Base-by-base conservation (phyloP, 768 basidiomycete genomes). In the Suillus tomentosus region DNA sequence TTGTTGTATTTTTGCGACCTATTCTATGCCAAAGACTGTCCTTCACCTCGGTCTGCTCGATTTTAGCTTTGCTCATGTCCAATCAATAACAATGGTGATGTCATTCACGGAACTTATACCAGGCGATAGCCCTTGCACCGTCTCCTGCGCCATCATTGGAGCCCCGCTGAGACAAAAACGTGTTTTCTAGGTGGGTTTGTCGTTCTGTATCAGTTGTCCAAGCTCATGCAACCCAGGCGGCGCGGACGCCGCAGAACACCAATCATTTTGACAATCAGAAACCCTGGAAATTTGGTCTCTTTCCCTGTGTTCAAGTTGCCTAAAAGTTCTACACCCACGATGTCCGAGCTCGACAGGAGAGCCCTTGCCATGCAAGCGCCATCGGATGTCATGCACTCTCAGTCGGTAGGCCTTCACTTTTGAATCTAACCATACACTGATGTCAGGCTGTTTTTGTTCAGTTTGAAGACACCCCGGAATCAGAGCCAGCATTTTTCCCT, bases 61-160 rank as follows among this genome's bases (percentile, higher is more conserved):
- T 39, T 59, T 66, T 54, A 48, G 65, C 14, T 50, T 56, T 36
- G 56, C 60, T 7, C 55, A 64, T 53, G 22, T 45, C 31, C 58
- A 37, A 51, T 50, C 43, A 17, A n/a, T 64, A 64, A 66, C 63
- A 27, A 14, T 62, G 58, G 48, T 62, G 65, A 36, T 36, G 57
- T 14, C 61, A 37, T 40, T 56, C 39, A 3, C 68, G 75, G 22
- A 62, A 63, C 48, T 48, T 69, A 31, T 72, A 74, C 65, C 73
- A 74, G 50, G 68, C 64, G 13, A 34, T 65, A 39, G 64, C 61
- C 8, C 27, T 62, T 13, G 56, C 56, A 5, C 65, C 66, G 1
- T 54, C 68, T 5, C 36, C 67, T 24, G 61, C 24, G 39, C 60
- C 51, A 15, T n/a, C 19, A 15, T 13, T 58, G 14, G 50, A 42